Base-by-base conservation (phyloP, 306 rosid species). In the Arachis hypogaea region DNA sequence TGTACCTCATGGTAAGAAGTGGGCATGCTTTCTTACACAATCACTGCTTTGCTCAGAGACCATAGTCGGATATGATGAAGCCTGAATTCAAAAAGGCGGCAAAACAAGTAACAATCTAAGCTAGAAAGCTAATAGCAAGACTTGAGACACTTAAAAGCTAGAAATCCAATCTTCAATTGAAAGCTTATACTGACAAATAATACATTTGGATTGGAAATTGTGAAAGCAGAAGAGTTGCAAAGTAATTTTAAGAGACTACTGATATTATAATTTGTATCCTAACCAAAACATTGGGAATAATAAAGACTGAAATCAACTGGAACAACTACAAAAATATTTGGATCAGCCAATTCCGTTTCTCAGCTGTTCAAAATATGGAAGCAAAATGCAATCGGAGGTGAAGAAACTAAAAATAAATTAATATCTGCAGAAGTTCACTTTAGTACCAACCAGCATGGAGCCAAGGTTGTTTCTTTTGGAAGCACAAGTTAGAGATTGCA, bases 401-500 rank as follows among this genome's bases (percentile, higher is more conserved):
- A 30, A 30, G 59, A 59, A 49, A 43, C 12, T 56, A 16, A 69
- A 47, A 43, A 3, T 6, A 45, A 8, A 59, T 16, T n/a, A 29
- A 52, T 40, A 59, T 8, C 69, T 59, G 14, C 46, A 30, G 46
- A 16, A 11, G n/a, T 56, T 46, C 46, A 56, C 7, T 63, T 36
- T 38, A 36, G 66, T 55, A 62, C 84, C 42, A 57, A 79, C 87
- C 84, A 67, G 63, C 7, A 11, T 55, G 49, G 61, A 57, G 63
- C 41, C 54, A 16, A 67, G 68, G 45, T 50, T 38, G 10, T 76
- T 60, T 67, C 56, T 49, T 51, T 62, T 69, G 73, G 58, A 36
- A 56, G 52, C 54, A 55, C 33, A 50, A 62, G 29, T 66, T 50
- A 60, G 38, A 18, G 41, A 58, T 61, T 55, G 14, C 63, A 68